Percentiles rank a stretch among this genome's conserved stretches.
Evolutionary conservation across 2,329 filamentous ascomycete genomes (phyloP).

Genomic region (Verticillium isaacii): DNA sequence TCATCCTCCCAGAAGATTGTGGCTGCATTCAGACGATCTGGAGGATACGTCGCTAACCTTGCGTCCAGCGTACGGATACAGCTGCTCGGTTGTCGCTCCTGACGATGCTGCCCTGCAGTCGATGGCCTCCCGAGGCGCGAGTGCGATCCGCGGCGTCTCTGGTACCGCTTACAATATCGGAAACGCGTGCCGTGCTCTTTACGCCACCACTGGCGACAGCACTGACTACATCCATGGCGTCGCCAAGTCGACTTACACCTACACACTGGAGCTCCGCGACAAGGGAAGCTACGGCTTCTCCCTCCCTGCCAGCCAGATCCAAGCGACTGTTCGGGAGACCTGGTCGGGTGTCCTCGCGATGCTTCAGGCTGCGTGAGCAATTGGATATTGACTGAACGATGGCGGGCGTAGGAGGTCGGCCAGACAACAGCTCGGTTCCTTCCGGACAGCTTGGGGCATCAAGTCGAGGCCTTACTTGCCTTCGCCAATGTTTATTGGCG

Average conservation of each 20-base stretch:
- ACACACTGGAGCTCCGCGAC: conserved; percentile 12
- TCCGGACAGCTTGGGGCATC: no score
- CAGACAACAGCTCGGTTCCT: no score
- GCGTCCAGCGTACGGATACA: conserved; percentile 8
- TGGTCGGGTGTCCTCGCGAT: conserved; percentile 14
- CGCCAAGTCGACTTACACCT: conserved; percentile 12
- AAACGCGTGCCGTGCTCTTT: conserved; percentile 14
- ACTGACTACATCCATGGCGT: conserved; percentile 16
- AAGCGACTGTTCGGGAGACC: conserved; percentile 11
- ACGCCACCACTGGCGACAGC: conserved; percentile 15
- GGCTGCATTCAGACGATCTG: not conserved
- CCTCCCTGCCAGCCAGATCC: conserved; percentile 10
- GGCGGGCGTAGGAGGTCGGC: no score
- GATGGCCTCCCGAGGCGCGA: conserved; percentile 8
- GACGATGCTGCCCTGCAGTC: conserved; percentile 6
- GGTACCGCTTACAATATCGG: conserved; percentile 14
- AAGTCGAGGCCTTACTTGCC: no score
- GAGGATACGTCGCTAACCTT: not conserved
- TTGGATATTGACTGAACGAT: no score
- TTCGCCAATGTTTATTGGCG: no score
- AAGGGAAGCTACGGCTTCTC: conserved; percentile 9
- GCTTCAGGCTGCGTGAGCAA: conserved; percentile 25
- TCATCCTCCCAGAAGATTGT: not conserved
- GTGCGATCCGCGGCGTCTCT: conserved; percentile 11
- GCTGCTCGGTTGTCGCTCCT: conserved; percentile 11